phyloP scores from a whole-genome alignment of 83 land plant genomes.

The Thuja plicata region DNA sequence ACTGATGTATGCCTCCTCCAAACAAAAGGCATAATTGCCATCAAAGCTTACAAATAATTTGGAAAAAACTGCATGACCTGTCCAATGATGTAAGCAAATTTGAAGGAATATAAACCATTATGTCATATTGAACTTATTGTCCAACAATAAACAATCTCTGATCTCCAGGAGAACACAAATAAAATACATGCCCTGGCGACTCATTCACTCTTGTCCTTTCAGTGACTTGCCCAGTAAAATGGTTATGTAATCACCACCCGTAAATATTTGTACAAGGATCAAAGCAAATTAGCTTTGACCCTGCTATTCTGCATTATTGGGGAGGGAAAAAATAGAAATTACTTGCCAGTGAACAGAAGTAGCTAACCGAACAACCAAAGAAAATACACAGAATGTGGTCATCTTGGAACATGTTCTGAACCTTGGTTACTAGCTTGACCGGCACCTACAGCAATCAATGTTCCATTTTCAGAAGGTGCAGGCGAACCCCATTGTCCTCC shows the following conservation, averaged over 20 bases:
- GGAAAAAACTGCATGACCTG: neutral
- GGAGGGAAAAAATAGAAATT: neutral
- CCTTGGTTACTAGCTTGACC: slow-evolving; percentile 3
- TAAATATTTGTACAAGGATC: slow-evolving; percentile 3
- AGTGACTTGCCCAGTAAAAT: neutral
- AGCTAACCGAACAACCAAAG: neutral
- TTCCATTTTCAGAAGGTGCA: slow-evolving; percentile 39
- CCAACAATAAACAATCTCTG: neutral
- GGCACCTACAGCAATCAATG: neutral
- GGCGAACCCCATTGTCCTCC: slow-evolving; percentile 62
- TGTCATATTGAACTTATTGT: slow-evolving; percentile 1
- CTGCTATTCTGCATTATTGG: neutral
- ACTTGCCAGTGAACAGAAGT: neutral
- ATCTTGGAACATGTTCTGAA: slow-evolving; percentile 25
- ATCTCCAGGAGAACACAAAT: slow-evolving; percentile 8
- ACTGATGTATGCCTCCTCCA: neutral
- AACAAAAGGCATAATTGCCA: neutral
- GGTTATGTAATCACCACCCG: neutral
- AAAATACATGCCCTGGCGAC: slow-evolving; percentile 9
- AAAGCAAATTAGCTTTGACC: neutral
- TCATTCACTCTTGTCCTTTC: neutral
- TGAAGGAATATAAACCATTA: neutral
- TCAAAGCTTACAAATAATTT: neutral
- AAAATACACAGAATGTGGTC: neutral
- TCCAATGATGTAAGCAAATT: slow-evolving; percentile 3